A percentile compares a stretch with the other conserved stretches of the same genome.
These are phyloP conservation scores for Myxozyma vanderwaltii DNA, from an alignment of 805 yeast genomes.

Conservation along the genomic window DNA sequence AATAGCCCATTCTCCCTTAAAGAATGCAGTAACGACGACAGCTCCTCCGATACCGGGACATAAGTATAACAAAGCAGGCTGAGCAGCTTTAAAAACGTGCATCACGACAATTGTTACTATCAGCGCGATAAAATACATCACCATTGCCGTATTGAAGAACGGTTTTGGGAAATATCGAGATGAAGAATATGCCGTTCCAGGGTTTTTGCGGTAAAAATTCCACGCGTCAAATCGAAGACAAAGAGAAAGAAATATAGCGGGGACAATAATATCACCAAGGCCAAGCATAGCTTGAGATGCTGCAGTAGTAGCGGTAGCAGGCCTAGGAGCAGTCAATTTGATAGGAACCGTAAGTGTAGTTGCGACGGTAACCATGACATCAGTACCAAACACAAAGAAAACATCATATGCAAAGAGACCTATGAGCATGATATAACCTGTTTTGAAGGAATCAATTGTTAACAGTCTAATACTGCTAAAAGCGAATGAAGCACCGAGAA, in stretches of 20 bases:
- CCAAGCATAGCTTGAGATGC: conserved; percentile 50
- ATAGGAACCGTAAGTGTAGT: conserved; percentile 56
- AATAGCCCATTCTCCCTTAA: conserved; percentile 15
- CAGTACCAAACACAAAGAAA: conserved; percentile 65
- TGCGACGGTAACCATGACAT: conserved; percentile 66
- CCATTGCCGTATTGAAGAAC: conserved; percentile 52
- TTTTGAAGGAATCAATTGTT: conserved; percentile 49
- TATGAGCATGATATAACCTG: conserved; percentile 50
- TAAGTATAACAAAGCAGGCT: conserved; percentile 68
- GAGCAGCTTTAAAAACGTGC: conserved; percentile 50
- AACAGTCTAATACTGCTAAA: conserved; percentile 48
- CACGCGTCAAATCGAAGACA: conserved; percentile 58
- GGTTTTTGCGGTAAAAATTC: conserved; percentile 44
- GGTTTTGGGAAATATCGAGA: conserved; percentile 45
- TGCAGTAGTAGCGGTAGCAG: conserved; percentile 18
- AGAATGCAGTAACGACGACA: conserved; percentile 13
- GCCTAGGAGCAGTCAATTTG: conserved; percentile 51
- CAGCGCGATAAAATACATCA: conserved; percentile 55
- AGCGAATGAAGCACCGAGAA: conserved; percentile 49
- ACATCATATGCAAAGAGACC: conserved; percentile 64
- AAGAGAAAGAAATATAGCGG: conserved; percentile 56
- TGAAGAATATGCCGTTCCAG: conserved; percentile 36
- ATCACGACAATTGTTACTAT: conserved; percentile 48
- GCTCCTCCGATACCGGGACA: conserved; percentile 49
- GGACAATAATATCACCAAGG: conserved; percentile 66